These are phyloP conservation scores for Drosera spatulata DNA, from an alignment of 179 eudicot species.

Conservation along the genomic window DNA sequence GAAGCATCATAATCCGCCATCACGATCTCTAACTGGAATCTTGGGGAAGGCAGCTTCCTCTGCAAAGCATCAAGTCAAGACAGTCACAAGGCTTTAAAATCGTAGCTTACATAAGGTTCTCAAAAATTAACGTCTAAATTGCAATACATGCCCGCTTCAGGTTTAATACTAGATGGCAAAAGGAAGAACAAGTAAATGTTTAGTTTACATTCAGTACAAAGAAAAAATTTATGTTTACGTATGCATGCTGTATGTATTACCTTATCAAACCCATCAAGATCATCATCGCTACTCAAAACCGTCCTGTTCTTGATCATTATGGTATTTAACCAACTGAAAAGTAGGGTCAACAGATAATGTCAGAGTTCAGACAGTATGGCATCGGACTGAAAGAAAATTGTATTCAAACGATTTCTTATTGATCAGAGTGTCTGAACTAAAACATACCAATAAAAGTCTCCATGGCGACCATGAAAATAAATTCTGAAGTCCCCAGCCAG, in stretches of 20 bases:
- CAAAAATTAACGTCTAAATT: too few species aligned
- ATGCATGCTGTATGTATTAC: slow-evolving; percentile 18
- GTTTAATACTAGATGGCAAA: too few species aligned
- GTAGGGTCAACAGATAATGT: not conserved
- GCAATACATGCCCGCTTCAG: too few species aligned
- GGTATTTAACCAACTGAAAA: slow-evolving; percentile 84
- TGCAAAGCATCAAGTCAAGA: slow-evolving; percentile 15
- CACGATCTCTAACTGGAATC: slow-evolving; percentile 82
- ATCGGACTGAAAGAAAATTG: too few species aligned
- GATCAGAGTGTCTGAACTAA: not conserved
- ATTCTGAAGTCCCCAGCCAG: slow-evolving; percentile 85
- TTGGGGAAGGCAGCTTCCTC: slow-evolving; percentile 96
- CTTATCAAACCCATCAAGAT: slow-evolving; percentile 98
- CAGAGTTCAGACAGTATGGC: not conserved
- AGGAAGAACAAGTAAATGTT: too few species aligned
- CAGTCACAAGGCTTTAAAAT: not conserved
- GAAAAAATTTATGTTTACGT: too few species aligned
- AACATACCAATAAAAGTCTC: slow-evolving; percentile 51
- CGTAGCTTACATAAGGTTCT: too few species aligned
- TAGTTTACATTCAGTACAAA: too few species aligned
- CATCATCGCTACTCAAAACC: slow-evolving; percentile 44
- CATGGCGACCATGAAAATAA: slow-evolving; percentile 94
- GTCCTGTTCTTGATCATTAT: slow-evolving; percentile 63
- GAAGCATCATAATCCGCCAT: slow-evolving; percentile 52
- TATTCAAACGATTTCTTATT: too few species aligned